phyloP scores from a whole-genome alignment of 2,329 filamentous ascomycete genomes.

The Rachicladosporium sp. region DNA sequence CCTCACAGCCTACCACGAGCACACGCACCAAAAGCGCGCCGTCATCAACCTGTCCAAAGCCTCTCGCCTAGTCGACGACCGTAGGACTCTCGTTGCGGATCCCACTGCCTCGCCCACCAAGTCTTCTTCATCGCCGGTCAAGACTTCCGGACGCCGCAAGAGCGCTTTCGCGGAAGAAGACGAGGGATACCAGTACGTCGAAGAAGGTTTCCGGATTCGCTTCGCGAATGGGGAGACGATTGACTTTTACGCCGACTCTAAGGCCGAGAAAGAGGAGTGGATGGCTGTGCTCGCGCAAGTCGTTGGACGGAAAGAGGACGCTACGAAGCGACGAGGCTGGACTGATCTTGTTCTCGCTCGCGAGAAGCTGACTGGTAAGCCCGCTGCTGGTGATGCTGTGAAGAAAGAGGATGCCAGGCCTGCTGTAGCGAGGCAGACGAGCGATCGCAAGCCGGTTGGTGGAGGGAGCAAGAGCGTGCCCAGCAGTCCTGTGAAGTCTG shows the following conservation, averaged over 20 bases:
- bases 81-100: slow-evolving; percentile 67
- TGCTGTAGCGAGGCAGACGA: slow-evolving; percentile 6
- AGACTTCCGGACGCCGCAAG: slow-evolving; percentile 50
- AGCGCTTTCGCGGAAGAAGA: slow-evolving; percentile 97
- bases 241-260: slow-evolving; percentile 91
- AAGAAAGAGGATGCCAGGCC: background rate
- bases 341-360: slow-evolving; percentile 46
- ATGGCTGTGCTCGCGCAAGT: slow-evolving; percentile 74
- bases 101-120: slow-evolving; percentile 63
- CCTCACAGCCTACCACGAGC: slow-evolving; percentile 90
- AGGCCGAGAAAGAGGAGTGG: slow-evolving; percentile 83
- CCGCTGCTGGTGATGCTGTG: background rate
- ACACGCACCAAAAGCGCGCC: slow-evolving; percentile 84
- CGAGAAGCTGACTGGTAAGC: slow-evolving; percentile 16
- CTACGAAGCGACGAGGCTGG: slow-evolving; percentile 41
- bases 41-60: slow-evolving; percentile 95
- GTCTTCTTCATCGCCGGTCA: slow-evolving; percentile 1
- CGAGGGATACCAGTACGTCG: slow-evolving; percentile 98
- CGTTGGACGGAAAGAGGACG: slow-evolving; percentile 43
- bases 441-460: slow-evolving; percentile 12
- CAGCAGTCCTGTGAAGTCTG: slow-evolving; percentile 12
- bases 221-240: slow-evolving; percentile 98
- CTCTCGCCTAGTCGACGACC: slow-evolving; percentile 85
- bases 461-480: slow-evolving; percentile 14
- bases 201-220: slow-evolving; percentile 95